Percentiles rank a stretch among this genome's conserved stretches.
These are phyloP conservation scores for Saccharum hybrid DNA, from an alignment of 202 grass and related monocot species.

Conservation along the genomic window DNA sequence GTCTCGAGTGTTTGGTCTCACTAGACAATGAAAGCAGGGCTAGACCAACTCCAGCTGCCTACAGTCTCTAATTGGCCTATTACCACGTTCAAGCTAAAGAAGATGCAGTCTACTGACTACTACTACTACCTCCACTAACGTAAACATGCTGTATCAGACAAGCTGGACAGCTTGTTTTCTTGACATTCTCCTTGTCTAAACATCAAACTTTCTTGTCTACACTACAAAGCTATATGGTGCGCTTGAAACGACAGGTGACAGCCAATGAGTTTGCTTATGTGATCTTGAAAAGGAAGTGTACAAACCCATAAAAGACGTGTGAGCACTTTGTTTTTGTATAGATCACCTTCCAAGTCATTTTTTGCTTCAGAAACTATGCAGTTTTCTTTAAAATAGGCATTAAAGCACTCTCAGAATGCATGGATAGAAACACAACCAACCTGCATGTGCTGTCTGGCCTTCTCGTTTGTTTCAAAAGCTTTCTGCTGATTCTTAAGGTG, in stretches of 20 bases:
- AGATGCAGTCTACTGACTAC: neutral
- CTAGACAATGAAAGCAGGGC: conserved; percentile 3
- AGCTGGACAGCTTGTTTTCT: neutral
- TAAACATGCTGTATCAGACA: neutral
- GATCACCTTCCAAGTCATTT: neutral
- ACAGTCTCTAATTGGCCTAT: neutral
- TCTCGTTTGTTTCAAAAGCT: conserved; percentile 88
- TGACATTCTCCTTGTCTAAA: neutral
- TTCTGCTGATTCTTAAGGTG: conserved; percentile 95
- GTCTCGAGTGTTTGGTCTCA: neutral
- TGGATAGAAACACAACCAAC: conserved; percentile 46
- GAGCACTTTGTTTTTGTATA: neutral
- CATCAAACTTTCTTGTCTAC: neutral
- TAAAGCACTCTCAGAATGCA: neutral
- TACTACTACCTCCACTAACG: neutral
- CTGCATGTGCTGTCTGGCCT: conserved; percentile 91
- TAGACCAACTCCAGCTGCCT: neutral
- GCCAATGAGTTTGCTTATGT: neutral
- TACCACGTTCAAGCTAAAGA: conserved; percentile 33
- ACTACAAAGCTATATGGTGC: conserved; percentile 11
- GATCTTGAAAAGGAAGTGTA: conserved; percentile 6
- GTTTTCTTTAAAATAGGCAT: neutral
- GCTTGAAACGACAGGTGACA: neutral
- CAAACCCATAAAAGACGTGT: conserved; percentile 8
- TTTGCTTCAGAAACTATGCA: conserved; percentile 15